Conservation (phyloP, 129 eudicot genomes). For the Gnaphalium uliginosum region DNA sequence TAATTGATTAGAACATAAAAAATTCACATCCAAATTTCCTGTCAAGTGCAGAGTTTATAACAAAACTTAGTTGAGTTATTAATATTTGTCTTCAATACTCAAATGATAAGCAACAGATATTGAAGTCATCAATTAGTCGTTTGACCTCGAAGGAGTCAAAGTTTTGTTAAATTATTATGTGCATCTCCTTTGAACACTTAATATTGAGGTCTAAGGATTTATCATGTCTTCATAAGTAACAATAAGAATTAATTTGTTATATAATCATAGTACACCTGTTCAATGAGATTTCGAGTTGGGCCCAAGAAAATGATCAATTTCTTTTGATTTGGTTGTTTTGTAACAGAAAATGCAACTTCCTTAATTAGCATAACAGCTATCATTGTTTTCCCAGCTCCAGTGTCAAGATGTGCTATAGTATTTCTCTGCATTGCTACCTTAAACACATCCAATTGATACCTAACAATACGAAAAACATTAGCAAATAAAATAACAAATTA, state of each 20-base stretch:
- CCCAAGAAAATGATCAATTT: constrained; percentile 66
- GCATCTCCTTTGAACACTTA: too few relatives aligned
- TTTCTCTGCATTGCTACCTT: constrained; percentile 61
- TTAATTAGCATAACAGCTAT: constrained; percentile 65
- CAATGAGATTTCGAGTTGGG: constrained; percentile 72
- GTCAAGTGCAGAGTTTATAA: background rate
- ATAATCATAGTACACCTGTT: constrained; percentile 34
- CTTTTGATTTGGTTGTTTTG: constrained; percentile 26
- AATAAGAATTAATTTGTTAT: too few relatives aligned
- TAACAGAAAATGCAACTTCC: constrained; percentile 39
- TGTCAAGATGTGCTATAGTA: constrained; percentile 66
- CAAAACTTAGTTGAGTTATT: background rate
- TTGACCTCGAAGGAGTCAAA: too few relatives aligned
- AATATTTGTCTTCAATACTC: background rate
- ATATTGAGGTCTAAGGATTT: too few relatives aligned
- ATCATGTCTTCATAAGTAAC: too few relatives aligned
- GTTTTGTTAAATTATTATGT: too few relatives aligned
- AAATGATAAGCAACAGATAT: too few relatives aligned
- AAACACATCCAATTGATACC: constrained; percentile 54
- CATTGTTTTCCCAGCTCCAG: constrained; percentile 61
- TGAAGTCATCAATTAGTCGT: too few relatives aligned
- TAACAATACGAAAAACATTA: constrained; percentile 12
- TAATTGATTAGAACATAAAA: too few relatives aligned
- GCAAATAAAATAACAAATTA: too few relatives aligned
- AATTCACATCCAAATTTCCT: background rate